Percentiles rank a stretch among this genome's conserved stretches.
These are phyloP conservation scores for Kondoa malvinella DNA, from an alignment of 768 basidiomycete species.

Conservation along the genomic window DNA sequence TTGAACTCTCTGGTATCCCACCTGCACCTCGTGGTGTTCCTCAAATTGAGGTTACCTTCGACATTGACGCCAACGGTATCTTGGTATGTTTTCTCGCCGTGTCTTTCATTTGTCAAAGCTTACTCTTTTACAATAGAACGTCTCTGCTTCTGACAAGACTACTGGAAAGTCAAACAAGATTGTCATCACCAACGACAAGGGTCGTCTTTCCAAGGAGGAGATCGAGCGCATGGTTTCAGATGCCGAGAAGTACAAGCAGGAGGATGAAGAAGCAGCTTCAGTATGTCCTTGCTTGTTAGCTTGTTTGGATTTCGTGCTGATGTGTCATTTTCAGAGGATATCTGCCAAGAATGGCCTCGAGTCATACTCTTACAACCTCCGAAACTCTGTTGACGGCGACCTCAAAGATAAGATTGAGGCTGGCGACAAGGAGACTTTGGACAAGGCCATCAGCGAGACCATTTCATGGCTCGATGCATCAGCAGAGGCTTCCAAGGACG, in stretches of 20 bases:
- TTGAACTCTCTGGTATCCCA: constrained; percentile 89
- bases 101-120: neutral
- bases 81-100: neutral
- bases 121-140: constrained; percentile 44
- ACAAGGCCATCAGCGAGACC: constrained; percentile 60
- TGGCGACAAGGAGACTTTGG: constrained; percentile 67
- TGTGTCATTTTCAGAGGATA: too few species aligned
- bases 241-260: constrained; percentile 79
- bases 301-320: too few species aligned
- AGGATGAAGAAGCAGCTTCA: constrained; percentile 43
- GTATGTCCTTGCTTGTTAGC: too few species aligned
- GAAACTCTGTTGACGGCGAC: constrained; percentile 70
- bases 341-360: constrained; percentile 79
- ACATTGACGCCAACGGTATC: constrained; percentile 87
- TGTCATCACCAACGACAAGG: constrained; percentile 92
- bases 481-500: constrained; percentile 80
- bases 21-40: constrained; percentile 96
- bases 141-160: constrained; percentile 57
- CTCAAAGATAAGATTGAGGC: constrained; percentile 73
- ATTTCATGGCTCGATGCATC: constrained; percentile 68
- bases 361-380: constrained; percentile 87
- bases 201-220: constrained; percentile 89
- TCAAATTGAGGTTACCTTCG: constrained; percentile 93
- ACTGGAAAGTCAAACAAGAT: constrained; percentile 39
- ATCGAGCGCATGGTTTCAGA: constrained; percentile 94